Base-by-base conservation (phyloP, 345 rosid species). In the Eucalyptus leucophloia region DNA sequence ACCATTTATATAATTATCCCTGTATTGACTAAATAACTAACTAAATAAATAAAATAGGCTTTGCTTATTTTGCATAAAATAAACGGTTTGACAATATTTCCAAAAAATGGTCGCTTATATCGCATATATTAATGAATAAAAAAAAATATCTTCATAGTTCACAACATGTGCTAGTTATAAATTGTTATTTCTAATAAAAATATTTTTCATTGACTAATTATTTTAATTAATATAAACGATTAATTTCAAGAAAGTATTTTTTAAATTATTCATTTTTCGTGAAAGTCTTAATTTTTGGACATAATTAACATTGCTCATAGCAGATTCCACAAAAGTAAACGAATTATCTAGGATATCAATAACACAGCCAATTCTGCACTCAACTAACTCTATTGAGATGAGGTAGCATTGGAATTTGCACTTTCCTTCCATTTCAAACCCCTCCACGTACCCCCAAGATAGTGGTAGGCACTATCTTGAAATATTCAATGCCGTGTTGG, bases 341-440 rank as follows among this genome's bases (percentile, higher is more conserved):
- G 1, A 56, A 24, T 56, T 10, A 56, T 56, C 7, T 56, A 23
- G 62, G 30, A 56, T 56, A 24, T 23, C 1, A 56, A 53, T 53
- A 53, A 53, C 26, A 8, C 1, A 0, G 0, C 11, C 11, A 19
- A 19, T 19, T 53, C 0, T 0, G 2, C 10, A 9, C 26, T 0
- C 2, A 10, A 1, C 11, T 53, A 53, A 19, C 5, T 53, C 58
- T 53, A 53, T 21, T 1, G 58, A 53, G 58, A 21, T 2, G 1
- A 53, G 0, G 58, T 1, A 21, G 26, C 10, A 53, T 3, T 21
- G 11, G 26, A 53, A 21, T 53, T 4, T 53, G 26, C 11, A 53
- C 58, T 21, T 53, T 53, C 58, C 58, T 21, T 53, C 1, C 54
- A 51, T 51, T 51, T 51, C 54, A 51, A 53, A 53, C 11, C 58